Evolutionary conservation across 2,329 filamentous ascomycete genomes (phyloP).

Genomic region (Aureobasidium melanogenum): DNA sequence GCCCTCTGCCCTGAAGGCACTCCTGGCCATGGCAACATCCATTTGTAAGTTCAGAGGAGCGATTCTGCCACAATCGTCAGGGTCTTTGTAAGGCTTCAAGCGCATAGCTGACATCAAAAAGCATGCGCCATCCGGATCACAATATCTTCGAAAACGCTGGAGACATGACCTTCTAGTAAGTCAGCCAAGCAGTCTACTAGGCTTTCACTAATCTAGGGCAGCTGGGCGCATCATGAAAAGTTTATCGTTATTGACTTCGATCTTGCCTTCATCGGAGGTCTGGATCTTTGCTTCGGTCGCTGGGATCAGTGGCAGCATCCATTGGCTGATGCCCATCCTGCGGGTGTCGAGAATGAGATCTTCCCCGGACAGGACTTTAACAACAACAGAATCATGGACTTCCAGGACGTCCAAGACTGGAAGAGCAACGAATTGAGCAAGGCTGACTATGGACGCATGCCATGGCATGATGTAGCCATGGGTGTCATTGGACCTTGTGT

Average conservation of each 20-base stretch:
- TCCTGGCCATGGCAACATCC: conserved; percentile 81
- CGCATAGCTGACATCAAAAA: background rate
- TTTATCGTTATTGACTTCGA: conserved; percentile 91
- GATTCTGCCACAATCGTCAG: background rate
- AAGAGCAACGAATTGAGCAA: conserved; percentile 88
- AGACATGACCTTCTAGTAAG: conserved; percentile 81
- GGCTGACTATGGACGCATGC: conserved; percentile 87
- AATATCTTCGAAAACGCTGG: conserved; percentile 88
- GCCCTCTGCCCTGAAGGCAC: conserved; percentile 71
- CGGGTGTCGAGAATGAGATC: conserved; percentile 70
- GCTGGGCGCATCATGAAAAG: conserved; percentile 95
- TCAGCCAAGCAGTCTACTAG: background rate
- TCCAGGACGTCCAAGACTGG: conserved; percentile 84
- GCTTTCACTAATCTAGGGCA: background rate
- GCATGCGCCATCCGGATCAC: conserved; percentile 85
- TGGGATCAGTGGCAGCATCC: conserved; percentile 86
- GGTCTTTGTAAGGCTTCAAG: background rate
- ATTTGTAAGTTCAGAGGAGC: conserved; percentile 34
- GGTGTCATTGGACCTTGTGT: conserved; percentile 81
- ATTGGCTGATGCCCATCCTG: conserved; percentile 79
- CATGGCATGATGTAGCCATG: conserved; percentile 96
- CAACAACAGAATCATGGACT: conserved; percentile 95
- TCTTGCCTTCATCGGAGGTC: conserved; percentile 83
- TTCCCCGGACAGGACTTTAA: conserved; percentile 98
- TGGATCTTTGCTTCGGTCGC: conserved; percentile 91